Base-by-base conservation (phyloP, 768 basidiomycete species). In the Xerocomellus dryophilus region DNA sequence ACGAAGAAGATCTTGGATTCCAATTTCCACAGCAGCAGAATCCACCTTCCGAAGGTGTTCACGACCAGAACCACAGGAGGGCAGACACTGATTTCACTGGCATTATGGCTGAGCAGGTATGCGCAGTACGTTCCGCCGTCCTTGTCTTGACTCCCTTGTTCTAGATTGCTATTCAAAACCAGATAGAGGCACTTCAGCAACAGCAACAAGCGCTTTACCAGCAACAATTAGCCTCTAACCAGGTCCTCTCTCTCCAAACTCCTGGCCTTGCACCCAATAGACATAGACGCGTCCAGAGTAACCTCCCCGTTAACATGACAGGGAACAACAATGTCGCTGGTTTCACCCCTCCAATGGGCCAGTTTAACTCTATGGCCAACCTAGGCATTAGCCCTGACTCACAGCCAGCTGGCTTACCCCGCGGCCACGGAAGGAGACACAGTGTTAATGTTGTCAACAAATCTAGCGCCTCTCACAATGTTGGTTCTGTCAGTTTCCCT, bases 81-180 rank as follows among this genome's bases (percentile, higher is more conserved):
- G 69, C 76, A 32, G 85, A 88, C 44, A 81, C 78, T 50, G 93
- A 96, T 67, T 83, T 94, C 51, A 83, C 82, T 32, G 90, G 90
- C 23, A 88, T 95, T 52, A 94, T 98, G 92, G 93, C 93, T 7
- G 93, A 98, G 71, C 96, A 98, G 81, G 93, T 92, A 60, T 57
- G 74, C 56, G 6, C 6, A 11, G 10, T 43, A n/a, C 23, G n/a
- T 52, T 47, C 35, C 38, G 10, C 29, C 35, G 2, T 34, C 42
- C 36, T 46, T 50, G 20, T 39, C 41, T 58, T 51, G 34, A 51
- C 54, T 43, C n/a, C 43, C 59, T 46, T 50, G 36, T 35, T 54
- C 40, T 65, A 92, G 90, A 90, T 95, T 65, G 91, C 91, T 42
- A 66, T 96, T 52, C 93, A 95, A 72, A 91, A 70, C 62, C 92